phyloP scores from a whole-genome alignment of 768 basidiomycete genomes.

The Pulveroboletus sp. region DNA sequence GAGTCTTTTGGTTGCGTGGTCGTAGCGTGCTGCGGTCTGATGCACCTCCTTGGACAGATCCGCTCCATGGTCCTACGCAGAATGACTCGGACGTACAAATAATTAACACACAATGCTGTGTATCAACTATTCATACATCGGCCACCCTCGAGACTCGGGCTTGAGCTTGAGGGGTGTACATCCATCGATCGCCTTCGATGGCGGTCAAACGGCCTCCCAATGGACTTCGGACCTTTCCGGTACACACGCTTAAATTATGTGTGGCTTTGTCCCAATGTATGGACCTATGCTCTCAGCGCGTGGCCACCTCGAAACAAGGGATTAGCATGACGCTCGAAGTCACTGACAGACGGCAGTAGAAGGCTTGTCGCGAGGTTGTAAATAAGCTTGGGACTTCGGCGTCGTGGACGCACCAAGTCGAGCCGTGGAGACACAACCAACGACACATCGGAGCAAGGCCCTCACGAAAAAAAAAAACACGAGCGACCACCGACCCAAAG shows the following conservation, averaged over 20 bases:
- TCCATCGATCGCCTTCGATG: not conserved
- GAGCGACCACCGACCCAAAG: slow-evolving; percentile 66
- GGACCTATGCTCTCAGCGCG: too few relatives aligned
- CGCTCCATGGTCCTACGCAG: not conserved
- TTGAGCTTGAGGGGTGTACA: not conserved
- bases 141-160: not conserved
- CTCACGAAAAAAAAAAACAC: slow-evolving; percentile 56
- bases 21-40: slow-evolving; percentile 23
- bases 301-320: too few relatives aligned
- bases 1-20: slow-evolving; percentile 28
- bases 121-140: slow-evolving; percentile 4
- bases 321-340: too few relatives aligned
- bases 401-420: too few relatives aligned
- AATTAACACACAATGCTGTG: not conserved
- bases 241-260: too few relatives aligned
- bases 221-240: not conserved
- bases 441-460: too few relatives aligned
- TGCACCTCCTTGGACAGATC: not conserved
- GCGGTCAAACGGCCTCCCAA: not conserved
- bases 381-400: too few relatives aligned
- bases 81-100: slow-evolving; percentile 13
- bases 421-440: too few relatives aligned
- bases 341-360: too few relatives aligned
- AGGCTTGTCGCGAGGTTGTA: too few relatives aligned
- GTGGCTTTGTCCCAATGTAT: too few relatives aligned